These are phyloP conservation scores for Nematodospora anomalae DNA, from an alignment of 1,139 yeast genomes.

Conservation along the genomic window DNA sequence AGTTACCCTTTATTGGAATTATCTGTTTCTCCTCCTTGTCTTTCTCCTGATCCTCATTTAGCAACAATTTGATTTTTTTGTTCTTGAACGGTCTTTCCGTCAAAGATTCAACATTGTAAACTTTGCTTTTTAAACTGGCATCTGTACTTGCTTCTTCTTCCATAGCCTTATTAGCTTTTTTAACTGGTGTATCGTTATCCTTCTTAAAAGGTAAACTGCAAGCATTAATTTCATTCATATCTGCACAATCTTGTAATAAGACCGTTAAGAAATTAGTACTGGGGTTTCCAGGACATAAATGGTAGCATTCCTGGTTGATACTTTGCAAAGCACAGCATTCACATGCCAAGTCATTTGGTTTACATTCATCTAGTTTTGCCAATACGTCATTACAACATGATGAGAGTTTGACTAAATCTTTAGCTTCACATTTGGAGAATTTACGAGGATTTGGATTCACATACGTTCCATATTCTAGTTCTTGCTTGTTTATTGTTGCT, in stretches of 20 bases:
- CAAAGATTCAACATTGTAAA: slow-evolving; percentile 6
- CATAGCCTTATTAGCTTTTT: slow-evolving; percentile 1
- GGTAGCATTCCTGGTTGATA: slow-evolving; percentile 45
- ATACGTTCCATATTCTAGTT: slow-evolving; percentile 43
- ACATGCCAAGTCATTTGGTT: slow-evolving; percentile 54
- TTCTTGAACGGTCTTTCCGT: slow-evolving; percentile 11
- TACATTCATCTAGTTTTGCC: slow-evolving; percentile 46
- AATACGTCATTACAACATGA: slow-evolving; percentile 49
- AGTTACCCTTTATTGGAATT: slow-evolving; percentile 1
- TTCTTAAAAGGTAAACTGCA: slow-evolving; percentile 52
- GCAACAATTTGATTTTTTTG: slow-evolving; percentile 12
- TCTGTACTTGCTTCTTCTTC: slow-evolving; percentile 4
- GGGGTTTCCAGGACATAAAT: slow-evolving; percentile 50
- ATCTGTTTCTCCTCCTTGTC: not conserved
- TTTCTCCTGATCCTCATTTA: slow-evolving; percentile 8
- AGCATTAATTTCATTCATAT: slow-evolving; percentile 50
- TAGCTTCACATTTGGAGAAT: slow-evolving; percentile 35
- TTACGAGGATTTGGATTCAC: slow-evolving; percentile 49
- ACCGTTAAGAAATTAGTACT: slow-evolving; percentile 48
- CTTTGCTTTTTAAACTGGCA: slow-evolving; percentile 13
- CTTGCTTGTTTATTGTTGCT: slow-evolving; percentile 5
- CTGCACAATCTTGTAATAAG: slow-evolving; percentile 45
- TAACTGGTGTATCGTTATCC: slow-evolving; percentile 20
- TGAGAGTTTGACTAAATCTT: slow-evolving; percentile 43
- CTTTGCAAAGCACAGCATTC: slow-evolving; percentile 57